Evolutionary conservation across 2,329 filamentous ascomycete genomes (phyloP).

Genomic region (Orbilia oligospora): DNA sequence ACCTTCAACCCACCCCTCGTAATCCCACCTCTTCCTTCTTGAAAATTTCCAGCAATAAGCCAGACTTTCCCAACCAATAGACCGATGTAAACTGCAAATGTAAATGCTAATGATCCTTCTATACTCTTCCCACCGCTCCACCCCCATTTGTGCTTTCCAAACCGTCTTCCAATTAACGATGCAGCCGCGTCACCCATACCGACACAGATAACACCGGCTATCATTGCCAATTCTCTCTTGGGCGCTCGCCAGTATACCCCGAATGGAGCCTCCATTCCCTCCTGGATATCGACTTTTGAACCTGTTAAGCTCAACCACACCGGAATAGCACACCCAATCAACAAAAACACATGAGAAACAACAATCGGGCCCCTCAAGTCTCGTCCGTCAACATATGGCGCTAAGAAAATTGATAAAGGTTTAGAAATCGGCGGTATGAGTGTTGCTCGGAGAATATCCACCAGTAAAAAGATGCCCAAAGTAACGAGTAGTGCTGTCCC

Average conservation of each 20-base stretch:
- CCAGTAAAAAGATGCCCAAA: constrained; percentile 85
- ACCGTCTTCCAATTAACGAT: constrained; percentile 87
- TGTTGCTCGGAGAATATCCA: constrained; percentile 90
- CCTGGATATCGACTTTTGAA: constrained; percentile 13
- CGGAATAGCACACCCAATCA: constrained; percentile 94
- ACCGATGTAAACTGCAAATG: constrained; percentile 81
- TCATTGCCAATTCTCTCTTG: constrained; percentile 85
- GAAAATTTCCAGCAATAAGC: constrained; percentile 82
- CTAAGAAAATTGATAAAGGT: constrained; percentile 86
- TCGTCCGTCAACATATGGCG: constrained; percentile 93
- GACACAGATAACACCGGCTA: constrained; percentile 92
- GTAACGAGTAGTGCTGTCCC: constrained; percentile 84
- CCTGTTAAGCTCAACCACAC: constrained; percentile 74
- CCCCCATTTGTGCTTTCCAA: constrained; percentile 89
- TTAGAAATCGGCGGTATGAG: constrained; percentile 91
- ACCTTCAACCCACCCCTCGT: constrained; percentile 49
- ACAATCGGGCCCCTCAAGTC: constrained; percentile 95
- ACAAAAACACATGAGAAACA: constrained; percentile 93
- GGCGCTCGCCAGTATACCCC: constrained; percentile 50
- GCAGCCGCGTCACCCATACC: constrained; percentile 95
- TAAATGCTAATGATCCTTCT: constrained; percentile 87
- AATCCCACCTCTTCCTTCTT: constrained; percentile 64
- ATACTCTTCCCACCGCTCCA: constrained; percentile 98
- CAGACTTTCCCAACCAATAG: constrained; percentile 79
- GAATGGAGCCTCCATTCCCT: constrained; percentile 19